A percentile compares a stretch with the other conserved stretches of the same genome.
Evolutionary conservation across 106 monocot species (phyloP).

Genomic region (Dioscorea dumetorum): DNA sequence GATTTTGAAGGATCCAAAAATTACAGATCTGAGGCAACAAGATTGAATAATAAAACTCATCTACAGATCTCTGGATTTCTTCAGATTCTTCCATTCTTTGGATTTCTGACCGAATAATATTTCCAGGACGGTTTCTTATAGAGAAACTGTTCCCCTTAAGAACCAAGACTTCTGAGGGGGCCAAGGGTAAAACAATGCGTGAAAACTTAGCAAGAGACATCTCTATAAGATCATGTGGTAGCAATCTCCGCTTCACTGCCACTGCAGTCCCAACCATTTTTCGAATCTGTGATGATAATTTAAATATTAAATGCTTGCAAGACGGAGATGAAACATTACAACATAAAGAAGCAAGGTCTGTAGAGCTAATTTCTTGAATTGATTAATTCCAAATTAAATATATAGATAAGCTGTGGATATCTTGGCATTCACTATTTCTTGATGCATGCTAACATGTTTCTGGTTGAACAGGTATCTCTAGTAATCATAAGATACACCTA

Average conservation of each 20-base stretch:
- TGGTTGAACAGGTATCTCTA: too few species aligned
- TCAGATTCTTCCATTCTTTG: conserved; percentile 52
- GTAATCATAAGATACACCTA: too few species aligned
- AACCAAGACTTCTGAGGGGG: conserved; percentile 79
- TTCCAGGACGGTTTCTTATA: conserved; percentile 39
- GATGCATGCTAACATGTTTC: too few species aligned
- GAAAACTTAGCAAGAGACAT: conserved; percentile 79
- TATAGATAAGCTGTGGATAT: too few species aligned
- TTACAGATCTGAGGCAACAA: conserved; percentile 59
- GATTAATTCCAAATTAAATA: too few species aligned
- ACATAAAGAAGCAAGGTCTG: too few species aligned
- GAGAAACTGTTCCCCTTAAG: conserved; percentile 48
- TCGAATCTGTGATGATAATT: conserved; percentile 46
- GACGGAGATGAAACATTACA: conserved; percentile 1
- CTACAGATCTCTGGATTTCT: conserved; percentile 44
- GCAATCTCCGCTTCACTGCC: conserved; percentile 69
- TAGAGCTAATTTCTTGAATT: too few species aligned
- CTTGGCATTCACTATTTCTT: too few species aligned
- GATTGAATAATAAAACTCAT: conserved; percentile 46
- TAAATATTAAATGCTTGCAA: neutral
- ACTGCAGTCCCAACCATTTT: conserved; percentile 97
- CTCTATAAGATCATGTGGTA: conserved; percentile 63
- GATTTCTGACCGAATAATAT: conserved; percentile 42
- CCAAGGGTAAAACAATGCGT: conserved; percentile 71
- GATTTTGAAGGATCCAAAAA: conserved; percentile 58